Evolutionary conservation across 2,329 filamentous ascomycete species (phyloP).

Genomic region (Pseudogymnoascus sp.): DNA sequence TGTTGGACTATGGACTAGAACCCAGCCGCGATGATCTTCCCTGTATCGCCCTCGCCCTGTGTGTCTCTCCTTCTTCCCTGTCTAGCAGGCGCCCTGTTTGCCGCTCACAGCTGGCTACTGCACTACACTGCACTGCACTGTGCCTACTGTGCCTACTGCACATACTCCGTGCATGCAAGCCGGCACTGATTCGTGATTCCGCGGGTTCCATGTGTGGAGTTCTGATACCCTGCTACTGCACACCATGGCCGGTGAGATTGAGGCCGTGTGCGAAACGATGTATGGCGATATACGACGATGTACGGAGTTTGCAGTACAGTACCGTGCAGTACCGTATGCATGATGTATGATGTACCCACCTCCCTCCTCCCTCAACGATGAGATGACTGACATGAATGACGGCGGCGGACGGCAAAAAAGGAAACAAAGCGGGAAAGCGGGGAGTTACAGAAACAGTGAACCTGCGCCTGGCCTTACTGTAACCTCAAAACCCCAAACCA

Average conservation of each 20-base stretch:
- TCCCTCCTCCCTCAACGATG: background rate
- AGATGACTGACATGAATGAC: background rate
- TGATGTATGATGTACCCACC: background rate
- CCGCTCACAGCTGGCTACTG: background rate
- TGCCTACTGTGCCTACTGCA: background rate
- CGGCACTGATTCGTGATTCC: slow-evolving; percentile 5
- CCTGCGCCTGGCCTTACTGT: background rate
- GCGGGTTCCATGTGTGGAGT: background rate
- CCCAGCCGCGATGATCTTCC: background rate
- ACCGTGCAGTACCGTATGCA: background rate
- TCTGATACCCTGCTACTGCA: slow-evolving; percentile 7
- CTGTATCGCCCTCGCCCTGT: background rate
- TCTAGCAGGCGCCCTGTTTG: background rate
- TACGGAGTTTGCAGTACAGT: background rate
- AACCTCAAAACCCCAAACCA: background rate
- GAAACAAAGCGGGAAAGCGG: background rate
- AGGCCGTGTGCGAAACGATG: background rate
- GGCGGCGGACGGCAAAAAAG: background rate
- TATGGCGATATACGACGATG: background rate
- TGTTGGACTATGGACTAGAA: background rate
- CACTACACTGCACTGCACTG: background rate
- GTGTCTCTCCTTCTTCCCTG: background rate
- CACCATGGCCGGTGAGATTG: slow-evolving; percentile 3
- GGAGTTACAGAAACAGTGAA: background rate
- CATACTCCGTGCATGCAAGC: background rate